Evolutionary conservation across 441 rosid species (phyloP), one percentile per base, ranked within the genome.

Genomic region (Macaranga tanarius): DNA sequence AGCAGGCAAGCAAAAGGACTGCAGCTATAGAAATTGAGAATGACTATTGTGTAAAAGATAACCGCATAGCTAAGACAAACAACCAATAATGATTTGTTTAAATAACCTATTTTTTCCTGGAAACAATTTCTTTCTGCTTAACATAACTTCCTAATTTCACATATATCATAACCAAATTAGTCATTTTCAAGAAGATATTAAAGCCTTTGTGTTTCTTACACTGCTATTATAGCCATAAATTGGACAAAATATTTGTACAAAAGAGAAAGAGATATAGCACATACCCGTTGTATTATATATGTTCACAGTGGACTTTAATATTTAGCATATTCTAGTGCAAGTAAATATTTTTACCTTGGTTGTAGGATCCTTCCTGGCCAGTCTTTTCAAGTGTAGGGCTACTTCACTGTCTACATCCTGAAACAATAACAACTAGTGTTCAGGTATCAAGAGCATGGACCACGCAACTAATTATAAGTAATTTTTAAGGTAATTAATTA

Each of bases 271-370:
- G 8, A 50, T 19, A 44, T 15, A 50, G 34, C 81, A 34, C 38
- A 74, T 84, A 95, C 99, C 99, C 98, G 92, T 82, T 95, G 99
- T 28, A n/a, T n/a, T n/a, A n/a, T n/a, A n/a, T n/a, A n/a, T n/a
- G n/a, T n/a, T n/a, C 38, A 34, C 4, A 34, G 38, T 34, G 4
- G 7, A 34, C 38, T 34, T 34, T 34, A 34, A 34, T 0, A 34
- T 34, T 34, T 0, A 34, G 38, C 38, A n/a, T 3, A 34, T 34
- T 34, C 38, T 34, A 34, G 38, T 34, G 38, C 5, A 2, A 44
- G 42, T 45, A 31, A 31, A 50, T 15, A n/a, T 7, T 13, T 13
- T 26, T 72, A 91, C 98, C 98, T 92, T 95, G 72, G 97, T 95
- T 10, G 85, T 87, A 70, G 95, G 96, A 72, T 92, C 99, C 75